phyloP scores from a whole-genome alignment of 345 rosid genomes.

The Noccaea bulbosa region DNA sequence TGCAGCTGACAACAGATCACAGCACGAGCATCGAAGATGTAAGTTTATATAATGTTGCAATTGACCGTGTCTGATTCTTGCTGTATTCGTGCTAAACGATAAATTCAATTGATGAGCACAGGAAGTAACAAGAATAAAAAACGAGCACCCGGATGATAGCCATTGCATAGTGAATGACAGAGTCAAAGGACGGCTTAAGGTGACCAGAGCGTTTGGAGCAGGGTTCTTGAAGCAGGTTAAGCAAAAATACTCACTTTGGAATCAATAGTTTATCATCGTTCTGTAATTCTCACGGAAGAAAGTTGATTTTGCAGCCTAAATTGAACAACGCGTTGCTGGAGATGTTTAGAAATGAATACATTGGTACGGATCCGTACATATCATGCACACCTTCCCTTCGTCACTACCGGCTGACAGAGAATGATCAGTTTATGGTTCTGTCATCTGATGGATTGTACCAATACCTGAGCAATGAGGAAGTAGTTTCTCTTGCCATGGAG shows the following conservation, averaged over 20 bases:
- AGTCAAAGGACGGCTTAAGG: conserved; percentile 95
- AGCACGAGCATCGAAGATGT: conserved; percentile 97
- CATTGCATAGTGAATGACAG: conserved; percentile 89
- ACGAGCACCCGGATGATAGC: conserved; percentile 91
- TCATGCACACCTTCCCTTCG: conserved; percentile 83
- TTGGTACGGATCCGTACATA: conserved; percentile 85
- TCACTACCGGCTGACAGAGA: conserved; percentile 80
- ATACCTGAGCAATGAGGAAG: conserved; percentile 89
- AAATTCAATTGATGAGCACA: conserved; percentile 48
- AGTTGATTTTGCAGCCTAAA: conserved; percentile 68
- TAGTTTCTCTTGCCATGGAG: conserved; percentile 84
- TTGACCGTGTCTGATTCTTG: background rate
- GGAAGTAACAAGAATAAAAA: conserved; percentile 91
- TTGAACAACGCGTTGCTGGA: conserved; percentile 76
- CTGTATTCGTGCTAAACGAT: conserved; percentile 2
- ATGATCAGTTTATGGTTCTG: conserved; percentile 87
- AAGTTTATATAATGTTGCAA: conserved; percentile 44
- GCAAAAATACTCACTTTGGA: conserved; percentile 4
- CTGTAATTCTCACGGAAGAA: conserved; percentile 22
- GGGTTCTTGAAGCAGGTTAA: conserved; percentile 92
- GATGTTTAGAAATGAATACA: conserved; percentile 85
- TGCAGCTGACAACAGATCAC: conserved; percentile 95
- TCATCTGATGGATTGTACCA: conserved; percentile 98
- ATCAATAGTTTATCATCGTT: background rate
- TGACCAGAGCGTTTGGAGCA: conserved; percentile 97